These are phyloP conservation scores for Tillandsia leiboldiana DNA, from an alignment of 176 grass and related monocot species.

Conservation along the genomic window DNA sequence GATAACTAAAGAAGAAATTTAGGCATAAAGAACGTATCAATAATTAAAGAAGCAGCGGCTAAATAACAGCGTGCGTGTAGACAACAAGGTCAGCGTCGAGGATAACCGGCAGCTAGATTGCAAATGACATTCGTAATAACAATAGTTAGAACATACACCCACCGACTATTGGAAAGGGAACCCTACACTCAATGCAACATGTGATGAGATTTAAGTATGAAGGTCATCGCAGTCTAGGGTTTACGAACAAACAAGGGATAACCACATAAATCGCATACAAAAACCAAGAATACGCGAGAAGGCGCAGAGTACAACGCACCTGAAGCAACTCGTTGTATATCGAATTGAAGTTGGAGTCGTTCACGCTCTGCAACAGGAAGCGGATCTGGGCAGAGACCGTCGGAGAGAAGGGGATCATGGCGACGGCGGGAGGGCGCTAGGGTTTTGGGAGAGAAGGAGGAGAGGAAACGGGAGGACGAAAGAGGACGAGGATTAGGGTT, in stretches of 20 bases:
- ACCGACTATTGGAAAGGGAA: neutral
- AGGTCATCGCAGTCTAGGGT: neutral
- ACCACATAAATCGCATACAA: neutral
- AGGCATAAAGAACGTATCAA: too few relatives aligned
- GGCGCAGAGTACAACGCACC: constrained; percentile 13
- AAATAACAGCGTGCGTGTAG: too few relatives aligned
- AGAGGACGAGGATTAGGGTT: neutral
- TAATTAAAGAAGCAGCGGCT: too few relatives aligned
- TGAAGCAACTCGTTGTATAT: constrained; percentile 29
- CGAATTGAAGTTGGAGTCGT: constrained; percentile 42
- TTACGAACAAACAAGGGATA: neutral
- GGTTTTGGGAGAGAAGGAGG: constrained; percentile 17
- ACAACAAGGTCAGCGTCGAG: too few relatives aligned
- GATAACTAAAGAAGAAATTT: too few relatives aligned
- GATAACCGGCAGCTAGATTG: too few relatives aligned
- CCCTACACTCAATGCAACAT: too few relatives aligned
- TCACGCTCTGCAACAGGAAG: constrained; percentile 41
- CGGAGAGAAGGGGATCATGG: constrained; percentile 50
- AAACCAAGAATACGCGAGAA: neutral
- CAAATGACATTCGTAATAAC: neutral
- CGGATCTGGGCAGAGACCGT: constrained; percentile 54
- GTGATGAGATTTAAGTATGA: too few relatives aligned
- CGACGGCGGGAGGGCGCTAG: constrained; percentile 10
- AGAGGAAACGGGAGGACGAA: constrained; percentile 13
- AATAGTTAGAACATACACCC: neutral